phyloP scores from a whole-genome alignment of 345 rosid genomes.

The Trapa incisa region DNA sequence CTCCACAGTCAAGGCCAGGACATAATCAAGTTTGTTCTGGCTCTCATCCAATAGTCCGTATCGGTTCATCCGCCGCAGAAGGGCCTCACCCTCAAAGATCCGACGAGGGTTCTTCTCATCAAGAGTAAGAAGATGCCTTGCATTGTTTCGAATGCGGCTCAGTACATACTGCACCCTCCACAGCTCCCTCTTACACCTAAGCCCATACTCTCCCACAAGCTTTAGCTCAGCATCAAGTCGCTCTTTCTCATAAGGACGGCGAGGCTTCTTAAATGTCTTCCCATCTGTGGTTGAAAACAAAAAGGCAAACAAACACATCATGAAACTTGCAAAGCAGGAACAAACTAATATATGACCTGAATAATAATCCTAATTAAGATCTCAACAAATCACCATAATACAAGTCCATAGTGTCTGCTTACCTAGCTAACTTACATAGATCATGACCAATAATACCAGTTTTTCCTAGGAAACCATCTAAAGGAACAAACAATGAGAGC shows the following conservation, averaged over 20 bases:
- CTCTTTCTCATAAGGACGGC: constrained; percentile 51
- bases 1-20: constrained; percentile 34
- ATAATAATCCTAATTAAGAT: neutral
- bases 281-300: constrained; percentile 23
- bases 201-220: constrained; percentile 43
- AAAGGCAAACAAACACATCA: neutral
- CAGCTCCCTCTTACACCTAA: constrained; percentile 41
- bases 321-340: neutral
- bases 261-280: constrained; percentile 46
- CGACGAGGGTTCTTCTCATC: constrained; percentile 52
- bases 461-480: too few relatives aligned
- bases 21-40: constrained; percentile 39
- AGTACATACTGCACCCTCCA: constrained; percentile 45
- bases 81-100: constrained; percentile 44
- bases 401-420: too few relatives aligned
- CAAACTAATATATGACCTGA: neutral
- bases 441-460: too few relatives aligned
- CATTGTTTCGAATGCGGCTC: constrained; percentile 45
- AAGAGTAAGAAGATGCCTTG: constrained; percentile 40
- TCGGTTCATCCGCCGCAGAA: constrained; percentile 35
- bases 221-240: constrained; percentile 48
- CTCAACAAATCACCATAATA: neutral
- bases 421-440: too few relatives aligned
- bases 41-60: constrained; percentile 34
- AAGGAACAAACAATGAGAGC: too few relatives aligned